These are phyloP conservation scores for Henckelia pumila DNA, from an alignment of 257 asterid genomes.

Conservation along the genomic window DNA sequence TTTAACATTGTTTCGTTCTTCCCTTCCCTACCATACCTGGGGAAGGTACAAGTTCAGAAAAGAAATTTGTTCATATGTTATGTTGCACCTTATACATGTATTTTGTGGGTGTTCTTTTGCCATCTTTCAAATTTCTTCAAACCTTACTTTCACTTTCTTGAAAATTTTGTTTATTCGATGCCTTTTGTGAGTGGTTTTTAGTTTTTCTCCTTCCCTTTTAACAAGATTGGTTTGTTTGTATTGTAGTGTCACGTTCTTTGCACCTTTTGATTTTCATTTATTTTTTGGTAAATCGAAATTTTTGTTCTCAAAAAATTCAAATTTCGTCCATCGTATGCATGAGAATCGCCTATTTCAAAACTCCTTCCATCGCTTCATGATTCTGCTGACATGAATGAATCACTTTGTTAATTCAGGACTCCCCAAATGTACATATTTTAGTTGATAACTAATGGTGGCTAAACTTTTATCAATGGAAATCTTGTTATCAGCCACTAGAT, in stretches of 20 bases:
- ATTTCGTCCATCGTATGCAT: background rate
- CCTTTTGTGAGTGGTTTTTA: background rate
- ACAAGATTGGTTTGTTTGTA: background rate
- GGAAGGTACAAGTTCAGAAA: background rate
- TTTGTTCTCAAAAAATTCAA: background rate
- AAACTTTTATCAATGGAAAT: too few species aligned
- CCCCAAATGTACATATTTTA: background rate
- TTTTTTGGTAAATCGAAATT: too few species aligned
- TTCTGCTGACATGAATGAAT: background rate
- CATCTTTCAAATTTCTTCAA: too few species aligned
- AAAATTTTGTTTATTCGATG: too few species aligned
- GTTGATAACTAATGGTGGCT: background rate
- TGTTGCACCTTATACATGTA: background rate
- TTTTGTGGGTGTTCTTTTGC: background rate
- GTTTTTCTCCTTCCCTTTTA: background rate
- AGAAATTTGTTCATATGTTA: background rate
- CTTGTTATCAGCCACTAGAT: slow-evolving; percentile 29
- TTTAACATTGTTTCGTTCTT: background rate
- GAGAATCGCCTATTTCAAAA: too few species aligned
- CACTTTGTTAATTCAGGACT: background rate
- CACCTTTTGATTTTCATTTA: background rate
- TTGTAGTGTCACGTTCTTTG: background rate
- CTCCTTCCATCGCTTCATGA: background rate
- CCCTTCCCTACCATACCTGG: background rate
- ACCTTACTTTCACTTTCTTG: background rate